Evolutionary conservation across 352 stramenopile species (phyloP), one percentile per base, ranked within the genome.

Genomic region (Pythium folliculosum): DNA sequence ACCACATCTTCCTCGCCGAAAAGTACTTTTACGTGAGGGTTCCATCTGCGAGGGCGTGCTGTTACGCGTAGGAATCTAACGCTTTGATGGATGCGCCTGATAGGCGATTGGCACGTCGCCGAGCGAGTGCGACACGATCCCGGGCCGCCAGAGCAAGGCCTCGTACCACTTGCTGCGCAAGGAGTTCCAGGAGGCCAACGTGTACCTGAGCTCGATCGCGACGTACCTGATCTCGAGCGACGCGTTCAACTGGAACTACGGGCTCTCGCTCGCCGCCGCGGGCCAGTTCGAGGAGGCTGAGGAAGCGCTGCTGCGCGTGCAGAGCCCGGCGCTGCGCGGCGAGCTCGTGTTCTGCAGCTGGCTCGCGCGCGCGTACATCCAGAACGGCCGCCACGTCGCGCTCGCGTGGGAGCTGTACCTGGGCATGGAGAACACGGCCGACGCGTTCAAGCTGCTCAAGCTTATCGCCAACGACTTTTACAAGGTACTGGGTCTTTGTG

Each of bases 201-300:
- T 88, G n/a, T 92, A 92, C 66, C 47, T 94, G 38, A 86, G 70
- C 35, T 91, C 83, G 2, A 90, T 92, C 37, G 64, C 71, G 12
- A 71, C 74, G 60, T 90, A 89, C 60, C 67, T 90, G 54, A 58
- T 69, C 32, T 67, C 71, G 5, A 77, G 72, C 44, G 84, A 92
- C 40, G 72, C 78, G 4, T 94, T 94, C 71, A 91, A 94, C 69
- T 92, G 82, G 82, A 94, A 94, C 65, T 90, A 90, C 63, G 85
- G 82, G 2, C 35, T 90, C 17, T 78, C 78, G 4, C 65, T 94
- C 12, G 85, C 81, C n/a, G 73, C 77, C 1, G 60, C 66, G 1
- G 83, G 80, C 2, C 67, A 73, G 0, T 92, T 72, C 48, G 52
- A 53, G 4, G 81, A 91, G 43, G 85, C 75, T 0, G 78, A 90